Evolutionary conservation across 352 stramenopile genomes (phyloP), one percentile per base, ranked within the genome.

Genomic region (Phytophthora agathidicida): DNA sequence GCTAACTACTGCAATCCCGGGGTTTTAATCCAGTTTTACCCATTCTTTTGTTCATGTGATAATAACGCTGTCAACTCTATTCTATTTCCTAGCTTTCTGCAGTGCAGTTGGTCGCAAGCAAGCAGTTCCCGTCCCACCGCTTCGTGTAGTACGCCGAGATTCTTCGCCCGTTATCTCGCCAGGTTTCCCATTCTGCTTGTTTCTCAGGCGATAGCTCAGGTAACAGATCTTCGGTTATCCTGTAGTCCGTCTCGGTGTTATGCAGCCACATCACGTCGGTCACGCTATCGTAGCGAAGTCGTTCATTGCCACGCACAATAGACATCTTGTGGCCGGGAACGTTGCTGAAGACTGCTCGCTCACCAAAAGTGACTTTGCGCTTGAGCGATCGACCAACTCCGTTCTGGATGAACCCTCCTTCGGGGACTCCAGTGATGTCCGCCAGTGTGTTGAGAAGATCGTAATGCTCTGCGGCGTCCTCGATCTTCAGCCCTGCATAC

Each of bases 361-460:
- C 36, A 2, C 35, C 53, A 3, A 63, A 52, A 4, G 59, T 41
- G 19, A 53, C 24, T 7, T 32, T 41, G 23, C 71, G 67, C 47
- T 83, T 83, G 11, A 86, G 60, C 13, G 76, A 86, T 3, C 73
- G 76, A 1, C 76, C 76, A 27, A 86, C 49, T 16, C 76, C 71
- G 5, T 69, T 73, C 44, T 86, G 76, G 1, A 80, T 35, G 22
- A 86, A 82, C 8, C 73, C 73, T 3, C 73, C 60, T 1, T 65
- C n/a, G 2, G 76, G 76, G 0, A 83, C 58, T 5, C 76, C 73
- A 7, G 83, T 68, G 24, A 86, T 80, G 33, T 86, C 76, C 2
- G 76, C 73, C 9, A 86, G 38, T 11, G 76, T 86, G 48, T 82
- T 86, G 37, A 86, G n/a, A n/a, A n/a, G n/a, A n/a, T n/a, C n/a